Percentiles rank a stretch among this genome's conserved stretches.
Evolutionary conservation across 345 rosid genomes (phyloP).

Genomic region (Dipteronia dyeriana): DNA sequence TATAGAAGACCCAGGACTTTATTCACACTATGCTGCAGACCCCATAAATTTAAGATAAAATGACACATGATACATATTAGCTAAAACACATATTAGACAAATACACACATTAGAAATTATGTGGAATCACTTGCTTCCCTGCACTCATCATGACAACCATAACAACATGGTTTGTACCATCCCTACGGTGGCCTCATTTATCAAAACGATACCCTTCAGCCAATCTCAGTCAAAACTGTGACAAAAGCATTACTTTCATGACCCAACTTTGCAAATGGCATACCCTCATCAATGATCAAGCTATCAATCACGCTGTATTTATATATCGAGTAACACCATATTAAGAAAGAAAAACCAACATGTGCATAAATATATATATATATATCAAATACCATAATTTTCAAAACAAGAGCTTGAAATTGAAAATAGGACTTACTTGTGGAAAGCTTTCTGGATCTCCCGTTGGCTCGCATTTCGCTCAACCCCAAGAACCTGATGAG

Average conservation of each 20-base stretch:
- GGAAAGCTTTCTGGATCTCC: slow-evolving; percentile 97
- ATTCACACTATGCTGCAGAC: too few relatives aligned
- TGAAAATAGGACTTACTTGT: slow-evolving; percentile 55
- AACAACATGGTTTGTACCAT: not conserved
- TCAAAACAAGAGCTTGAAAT: not conserved
- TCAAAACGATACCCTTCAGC: not conserved
- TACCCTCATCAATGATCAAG: not conserved
- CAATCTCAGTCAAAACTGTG: not conserved
- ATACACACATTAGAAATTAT: not conserved
- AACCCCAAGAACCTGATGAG: slow-evolving; percentile 82
- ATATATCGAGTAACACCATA: not conserved
- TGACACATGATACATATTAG: not conserved
- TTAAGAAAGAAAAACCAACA: not conserved
- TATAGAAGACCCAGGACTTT: too few relatives aligned
- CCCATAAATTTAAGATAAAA: not conserved
- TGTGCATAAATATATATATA: not conserved
- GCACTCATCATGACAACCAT: not conserved
- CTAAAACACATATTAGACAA: not conserved
- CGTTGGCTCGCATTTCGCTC: slow-evolving; percentile 78
- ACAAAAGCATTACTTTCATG: not conserved
- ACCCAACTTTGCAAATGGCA: not conserved
- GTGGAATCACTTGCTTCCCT: not conserved
- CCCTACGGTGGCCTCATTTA: not conserved
- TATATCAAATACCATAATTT: not conserved
- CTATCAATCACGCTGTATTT: not conserved